Base-by-base conservation (phyloP, 768 basidiomycete species). In the Trametes elegans region DNA sequence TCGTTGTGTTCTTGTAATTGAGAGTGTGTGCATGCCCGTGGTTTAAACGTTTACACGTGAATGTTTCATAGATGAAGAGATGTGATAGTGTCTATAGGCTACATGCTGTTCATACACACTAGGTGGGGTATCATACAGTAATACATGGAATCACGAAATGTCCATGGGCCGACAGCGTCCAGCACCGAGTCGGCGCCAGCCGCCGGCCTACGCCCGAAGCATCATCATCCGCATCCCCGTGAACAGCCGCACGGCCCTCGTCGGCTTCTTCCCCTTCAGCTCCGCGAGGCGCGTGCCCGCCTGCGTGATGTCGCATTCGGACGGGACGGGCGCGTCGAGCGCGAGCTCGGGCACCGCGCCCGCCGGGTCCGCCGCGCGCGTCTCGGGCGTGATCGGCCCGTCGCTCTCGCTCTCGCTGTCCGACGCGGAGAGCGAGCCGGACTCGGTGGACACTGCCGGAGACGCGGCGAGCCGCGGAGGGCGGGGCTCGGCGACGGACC, bases 301-400 rank as follows among this genome's bases (percentile, higher is more conserved):
- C 34, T 35, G 13, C 9, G 49, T 45, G 36, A 56, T 50, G 41
- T 56, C 55, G 42, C 48, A 50, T 29, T 56, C 55, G 18, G 42
- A 44, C 7, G 36, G 35, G 21, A 28, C 23, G 11, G 48, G 36
- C 28, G 5, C 35, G 28, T 57, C 60, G 21, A 66, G 61, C 34
- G 42, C 51, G 18, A 64, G 48, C 18, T 42, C 21, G 16, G 65
- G 61, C 9, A 66, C 49, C 16, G 29, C 38, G 36, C 29, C 43
- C 13, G 27, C 38, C 4, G 40, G 31, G 1, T 59, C 50, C 5
- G 54, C 32, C 9, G 65, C 43, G 11, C 28, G 43, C 8, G 56
- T 55, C 38, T 49, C 51, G 0, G 63, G 63, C 11, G 65, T 64
- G 36, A 47, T n/a, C 5, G 65, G 65, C 9, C 57, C 57, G 16